phyloP scores from a whole-genome alignment of 2,329 filamentous ascomycete genomes.

The Ophiostoma perfectum region DNA sequence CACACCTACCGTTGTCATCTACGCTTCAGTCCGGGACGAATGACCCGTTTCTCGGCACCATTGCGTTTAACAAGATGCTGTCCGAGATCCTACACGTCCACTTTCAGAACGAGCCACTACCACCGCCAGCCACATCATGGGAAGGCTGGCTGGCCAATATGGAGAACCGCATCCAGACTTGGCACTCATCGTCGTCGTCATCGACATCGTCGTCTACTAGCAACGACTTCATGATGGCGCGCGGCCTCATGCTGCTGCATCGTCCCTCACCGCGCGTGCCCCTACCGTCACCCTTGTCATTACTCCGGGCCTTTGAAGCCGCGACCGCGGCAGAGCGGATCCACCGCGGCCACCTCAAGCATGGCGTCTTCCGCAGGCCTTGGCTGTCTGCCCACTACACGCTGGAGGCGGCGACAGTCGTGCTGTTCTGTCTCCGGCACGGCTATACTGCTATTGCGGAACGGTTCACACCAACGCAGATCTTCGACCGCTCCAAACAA shows the following conservation, averaged over 20 bases:
- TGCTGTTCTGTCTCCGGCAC: conserved; percentile 33
- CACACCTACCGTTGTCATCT: conserved; percentile 11
- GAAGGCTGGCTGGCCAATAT: conserved; percentile 24
- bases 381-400: conserved; percentile 26
- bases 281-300: conserved; percentile 17
- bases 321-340: conserved; percentile 24
- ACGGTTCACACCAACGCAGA: conserved; percentile 30
- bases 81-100: conserved; percentile 26
- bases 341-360: conserved; percentile 22
- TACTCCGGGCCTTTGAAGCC: conserved; percentile 24
- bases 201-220: neutral
- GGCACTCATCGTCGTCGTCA: conserved; percentile 16
- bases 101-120: conserved; percentile 24
- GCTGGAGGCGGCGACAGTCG: conserved; percentile 26
- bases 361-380: conserved; percentile 23
- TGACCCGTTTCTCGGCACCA: conserved; percentile 20
- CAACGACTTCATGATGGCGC: conserved; percentile 19
- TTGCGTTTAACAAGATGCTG: conserved; percentile 21
- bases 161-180: conserved; percentile 20
- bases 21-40: neutral
- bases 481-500: conserved; percentile 34
- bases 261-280: conserved; percentile 24
- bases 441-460: conserved; percentile 31
- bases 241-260: conserved; percentile 23
- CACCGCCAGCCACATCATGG: conserved; percentile 17